These are phyloP conservation scores for Avena atlantica DNA, from an alignment of 176 grass and related monocot genomes.

Conservation along the genomic window DNA sequence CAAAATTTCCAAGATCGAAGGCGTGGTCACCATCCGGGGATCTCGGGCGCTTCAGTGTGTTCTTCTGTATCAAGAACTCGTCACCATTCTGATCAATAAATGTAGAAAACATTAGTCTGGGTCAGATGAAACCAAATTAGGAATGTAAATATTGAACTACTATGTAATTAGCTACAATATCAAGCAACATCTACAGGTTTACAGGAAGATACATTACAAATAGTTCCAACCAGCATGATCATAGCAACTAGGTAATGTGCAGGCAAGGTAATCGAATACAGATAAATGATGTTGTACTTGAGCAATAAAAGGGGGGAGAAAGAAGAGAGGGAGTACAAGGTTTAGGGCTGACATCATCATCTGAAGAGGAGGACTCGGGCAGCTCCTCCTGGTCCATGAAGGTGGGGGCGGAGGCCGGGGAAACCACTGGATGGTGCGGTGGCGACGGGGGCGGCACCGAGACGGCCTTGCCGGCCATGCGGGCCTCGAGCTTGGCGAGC, in stretches of 20 bases:
- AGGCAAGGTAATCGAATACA: slow-evolving; percentile 28
- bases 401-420: slow-evolving; percentile 40
- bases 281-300: neutral
- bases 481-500: slow-evolving; percentile 97
- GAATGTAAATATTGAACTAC: neutral
- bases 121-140: neutral
- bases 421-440: slow-evolving; percentile 44
- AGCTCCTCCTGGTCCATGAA: slow-evolving; percentile 88
- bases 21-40: slow-evolving; percentile 58
- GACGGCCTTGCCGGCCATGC: slow-evolving; percentile 95
- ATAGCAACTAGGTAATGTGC: slow-evolving; percentile 15
- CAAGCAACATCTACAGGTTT: slow-evolving; percentile 9
- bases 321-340: slow-evolving; percentile 19
- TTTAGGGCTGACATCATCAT: slow-evolving; percentile 90
- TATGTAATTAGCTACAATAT: slow-evolving; percentile 9
- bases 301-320: slow-evolving; percentile 1
- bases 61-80: slow-evolving; percentile 93
- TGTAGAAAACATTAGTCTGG: slow-evolving; percentile 24
- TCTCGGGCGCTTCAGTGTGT: slow-evolving; percentile 76
- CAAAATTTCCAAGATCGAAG: slow-evolving; percentile 58
- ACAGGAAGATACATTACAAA: neutral
- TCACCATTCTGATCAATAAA: slow-evolving; percentile 67
- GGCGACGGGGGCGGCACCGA: slow-evolving; percentile 61
- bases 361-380: slow-evolving; percentile 77
- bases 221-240: slow-evolving; percentile 17